Percentiles rank a stretch among this genome's conserved stretches.
phyloP scores from a whole-genome alignment of 805 yeast species.

The Ogataea thermomethanolica region DNA sequence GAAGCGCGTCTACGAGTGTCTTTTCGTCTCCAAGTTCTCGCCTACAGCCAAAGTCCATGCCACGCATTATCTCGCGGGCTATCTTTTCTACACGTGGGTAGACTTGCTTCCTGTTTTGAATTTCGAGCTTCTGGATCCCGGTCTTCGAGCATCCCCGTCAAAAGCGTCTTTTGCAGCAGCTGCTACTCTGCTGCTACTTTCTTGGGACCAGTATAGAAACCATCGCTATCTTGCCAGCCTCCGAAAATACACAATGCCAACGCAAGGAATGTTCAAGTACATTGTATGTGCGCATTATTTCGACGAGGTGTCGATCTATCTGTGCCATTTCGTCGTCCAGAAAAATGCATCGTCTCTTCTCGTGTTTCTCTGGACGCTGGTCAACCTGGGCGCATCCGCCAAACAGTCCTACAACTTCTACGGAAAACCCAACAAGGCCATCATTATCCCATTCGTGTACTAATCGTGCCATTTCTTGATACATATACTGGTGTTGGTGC shows the following conservation, averaged over 20 bases:
- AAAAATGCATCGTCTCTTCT: conserved; percentile 21
- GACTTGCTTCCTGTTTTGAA: conserved; percentile 33
- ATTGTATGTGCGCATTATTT: conserved; percentile 66
- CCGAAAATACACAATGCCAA: conserved; percentile 56
- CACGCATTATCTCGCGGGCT: conserved; percentile 63
- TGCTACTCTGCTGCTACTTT: conserved; percentile 32
- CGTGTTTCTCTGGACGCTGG: conserved; percentile 37
- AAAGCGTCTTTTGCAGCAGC: background rate
- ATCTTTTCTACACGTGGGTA: conserved; percentile 52
- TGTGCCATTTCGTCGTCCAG: conserved; percentile 25
- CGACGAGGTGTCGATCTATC: conserved; percentile 60
- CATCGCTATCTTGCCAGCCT: conserved; percentile 49
- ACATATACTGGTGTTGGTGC: conserved; percentile 79
- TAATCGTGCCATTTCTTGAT: conserved; percentile 34
- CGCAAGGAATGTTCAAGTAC: conserved; percentile 43
- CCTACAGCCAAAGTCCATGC: conserved; percentile 53
- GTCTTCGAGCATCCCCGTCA: background rate
- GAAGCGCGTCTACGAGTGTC: conserved; percentile 55
- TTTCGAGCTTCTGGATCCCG: conserved; percentile 14
- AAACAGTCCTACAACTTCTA: conserved; percentile 50
- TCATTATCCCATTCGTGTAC: conserved; percentile 32
- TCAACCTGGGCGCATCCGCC: conserved; percentile 56
- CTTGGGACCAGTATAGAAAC: conserved; percentile 46
- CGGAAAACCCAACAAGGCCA: conserved; percentile 18
- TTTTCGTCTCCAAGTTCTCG: conserved; percentile 45